Conservation (phyloP, 129 eudicot genomes). For the Dittrichia graveolens region DNA sequence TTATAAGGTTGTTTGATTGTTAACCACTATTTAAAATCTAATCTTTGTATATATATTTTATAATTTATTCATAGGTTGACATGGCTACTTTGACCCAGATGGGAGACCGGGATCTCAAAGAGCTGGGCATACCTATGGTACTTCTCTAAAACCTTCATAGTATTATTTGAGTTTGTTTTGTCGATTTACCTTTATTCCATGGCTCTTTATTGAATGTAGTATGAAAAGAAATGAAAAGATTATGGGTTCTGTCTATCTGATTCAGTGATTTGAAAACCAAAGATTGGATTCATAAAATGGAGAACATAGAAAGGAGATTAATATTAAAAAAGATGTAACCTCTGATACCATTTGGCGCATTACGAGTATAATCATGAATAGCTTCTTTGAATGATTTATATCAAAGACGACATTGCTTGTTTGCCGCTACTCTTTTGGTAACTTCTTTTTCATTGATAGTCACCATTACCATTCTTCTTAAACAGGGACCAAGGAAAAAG, state of each 20-base stretch:
- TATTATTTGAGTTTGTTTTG: not conserved
- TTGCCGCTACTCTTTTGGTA: not conserved
- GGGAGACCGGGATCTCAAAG: constrained; percentile 87
- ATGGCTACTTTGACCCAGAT: constrained; percentile 84
- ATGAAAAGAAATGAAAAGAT: not conserved
- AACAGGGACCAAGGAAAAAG: constrained; percentile 95
- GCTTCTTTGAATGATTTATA: too few species aligned
- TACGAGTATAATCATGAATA: too few species aligned
- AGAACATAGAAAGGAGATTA: too few species aligned
- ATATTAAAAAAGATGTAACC: too few species aligned
- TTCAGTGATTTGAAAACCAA: too few species aligned
- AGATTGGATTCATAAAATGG: too few species aligned
- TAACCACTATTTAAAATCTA: not conserved
- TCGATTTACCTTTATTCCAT: not conserved
- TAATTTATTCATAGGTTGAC: constrained; percentile 62
- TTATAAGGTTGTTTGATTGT: too few species aligned
- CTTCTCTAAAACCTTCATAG: not conserved
- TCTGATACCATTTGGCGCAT: not conserved
- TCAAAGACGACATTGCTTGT: too few species aligned
- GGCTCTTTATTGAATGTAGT: not conserved
- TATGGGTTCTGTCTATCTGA: not conserved
- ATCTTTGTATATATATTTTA: not conserved
- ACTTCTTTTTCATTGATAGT: not conserved
- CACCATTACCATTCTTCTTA: not conserved
- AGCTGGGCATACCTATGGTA: constrained; percentile 97